Evolutionary conservation across 2,329 filamentous ascomycete species (phyloP).

Genomic region (Exophiala sp.): DNA sequence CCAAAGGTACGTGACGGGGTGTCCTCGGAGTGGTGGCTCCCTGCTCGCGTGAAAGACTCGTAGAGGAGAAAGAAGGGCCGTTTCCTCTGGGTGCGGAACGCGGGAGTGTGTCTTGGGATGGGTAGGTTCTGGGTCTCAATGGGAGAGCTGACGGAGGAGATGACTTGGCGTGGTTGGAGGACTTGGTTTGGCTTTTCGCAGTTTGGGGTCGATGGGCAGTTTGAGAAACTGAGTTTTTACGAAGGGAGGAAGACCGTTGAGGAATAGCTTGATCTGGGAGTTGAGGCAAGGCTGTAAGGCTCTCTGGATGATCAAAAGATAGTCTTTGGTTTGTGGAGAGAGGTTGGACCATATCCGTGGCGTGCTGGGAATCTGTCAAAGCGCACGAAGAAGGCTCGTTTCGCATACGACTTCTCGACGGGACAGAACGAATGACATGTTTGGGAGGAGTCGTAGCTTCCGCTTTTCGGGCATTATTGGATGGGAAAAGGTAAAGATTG

Average conservation of each 20-base stretch:
- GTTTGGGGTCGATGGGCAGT: slow-evolving; percentile 1
- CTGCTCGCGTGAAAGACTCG: neutral
- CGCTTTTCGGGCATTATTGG: no score
- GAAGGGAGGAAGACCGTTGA: slow-evolving; percentile 12
- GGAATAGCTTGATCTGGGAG: slow-evolving; percentile 8
- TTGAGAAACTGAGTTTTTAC: slow-evolving; percentile 6
- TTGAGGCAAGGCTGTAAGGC: slow-evolving; percentile 14
- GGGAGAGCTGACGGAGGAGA: neutral
- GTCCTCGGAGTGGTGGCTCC: slow-evolving; percentile 5
- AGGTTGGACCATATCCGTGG: slow-evolving; percentile 4
- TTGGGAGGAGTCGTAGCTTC: no score
- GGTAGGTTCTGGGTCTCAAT: slow-evolving; percentile 6
- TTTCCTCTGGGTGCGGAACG: neutral
- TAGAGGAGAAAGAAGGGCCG: slow-evolving; percentile 5
- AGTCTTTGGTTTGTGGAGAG: neutral
- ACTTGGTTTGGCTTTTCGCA: slow-evolving; percentile 1
- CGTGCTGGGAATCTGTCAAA: slow-evolving; percentile 6
- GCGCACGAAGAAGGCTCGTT: slow-evolving; percentile 6
- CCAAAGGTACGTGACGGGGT: slow-evolving; percentile 18
- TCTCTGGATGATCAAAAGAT: slow-evolving; percentile 1
- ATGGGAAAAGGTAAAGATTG: no score
- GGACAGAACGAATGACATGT: neutral
- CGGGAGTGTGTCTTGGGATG: slow-evolving; percentile 1
- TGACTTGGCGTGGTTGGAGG: neutral
- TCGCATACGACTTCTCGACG: slow-evolving; percentile 16